Evolutionary conservation across 148 eudicot genomes (phyloP).

Genomic region (Vaccinium darrowii): DNA sequence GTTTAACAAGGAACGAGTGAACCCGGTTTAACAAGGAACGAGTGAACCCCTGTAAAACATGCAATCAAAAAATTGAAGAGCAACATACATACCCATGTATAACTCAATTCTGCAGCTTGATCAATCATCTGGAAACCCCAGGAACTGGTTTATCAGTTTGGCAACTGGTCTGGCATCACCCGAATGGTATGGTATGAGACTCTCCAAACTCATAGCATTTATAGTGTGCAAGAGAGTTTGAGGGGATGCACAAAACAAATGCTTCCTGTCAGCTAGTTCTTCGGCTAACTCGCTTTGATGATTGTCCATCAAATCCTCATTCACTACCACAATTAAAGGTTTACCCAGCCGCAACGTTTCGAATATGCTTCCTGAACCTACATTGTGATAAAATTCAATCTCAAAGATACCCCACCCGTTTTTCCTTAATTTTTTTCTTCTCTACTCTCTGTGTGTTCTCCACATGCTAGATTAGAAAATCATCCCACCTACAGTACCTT

Average conservation of each 20-base stretch:
- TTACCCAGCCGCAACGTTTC: constrained; percentile 61
- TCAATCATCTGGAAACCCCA: constrained; percentile 62
- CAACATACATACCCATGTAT: background rate
- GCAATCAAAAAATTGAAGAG: background rate
- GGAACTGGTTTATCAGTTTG: constrained; percentile 58
- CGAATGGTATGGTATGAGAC: constrained; percentile 57
- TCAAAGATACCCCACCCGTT: background rate
- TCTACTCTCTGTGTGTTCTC: background rate
- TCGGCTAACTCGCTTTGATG: constrained; percentile 90
- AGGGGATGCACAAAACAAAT: constrained; percentile 73
- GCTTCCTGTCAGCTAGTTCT: constrained; percentile 79
- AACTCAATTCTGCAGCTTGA: background rate
- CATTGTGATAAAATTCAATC: constrained; percentile 4
- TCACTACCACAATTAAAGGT: constrained; percentile 85
- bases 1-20: background rate
- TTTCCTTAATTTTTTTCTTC: background rate
- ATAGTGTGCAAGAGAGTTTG: constrained; percentile 53
- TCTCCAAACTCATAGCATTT: constrained; percentile 39
- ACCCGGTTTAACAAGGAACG: background rate
- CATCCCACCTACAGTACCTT: background rate
- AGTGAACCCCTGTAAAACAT: background rate
- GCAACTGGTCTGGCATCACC: constrained; percentile 87
- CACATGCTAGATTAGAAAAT: constrained; percentile 2
- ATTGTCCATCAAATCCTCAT: constrained; percentile 94
- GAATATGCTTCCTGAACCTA: constrained; percentile 96